Conservation (phyloP, 441 rosid species). For the California macrophylla region DNA sequence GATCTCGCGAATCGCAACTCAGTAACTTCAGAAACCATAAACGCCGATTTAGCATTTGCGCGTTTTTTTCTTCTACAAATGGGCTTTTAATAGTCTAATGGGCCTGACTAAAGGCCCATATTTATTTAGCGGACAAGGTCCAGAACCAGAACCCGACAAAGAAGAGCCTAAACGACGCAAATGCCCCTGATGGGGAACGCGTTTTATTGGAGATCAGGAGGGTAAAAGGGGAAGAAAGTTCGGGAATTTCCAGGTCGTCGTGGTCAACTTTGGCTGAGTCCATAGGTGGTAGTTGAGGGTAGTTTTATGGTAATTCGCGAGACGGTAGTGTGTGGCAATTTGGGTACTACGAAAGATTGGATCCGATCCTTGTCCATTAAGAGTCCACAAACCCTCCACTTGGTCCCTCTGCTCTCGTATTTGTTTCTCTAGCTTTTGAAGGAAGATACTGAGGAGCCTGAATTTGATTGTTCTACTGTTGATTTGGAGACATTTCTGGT, state of each 20-base stretch:
- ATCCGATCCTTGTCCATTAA: slow-evolving; percentile 1
- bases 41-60: not conserved
- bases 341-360: not conserved
- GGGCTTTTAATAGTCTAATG: not conserved
- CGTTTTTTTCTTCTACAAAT: not conserved
- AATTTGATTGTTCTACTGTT: not conserved
- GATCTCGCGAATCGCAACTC: slow-evolving; percentile 5
- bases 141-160: not conserved
- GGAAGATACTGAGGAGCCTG: not conserved
- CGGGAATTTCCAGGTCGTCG: not conserved
- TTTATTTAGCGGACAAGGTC: not conserved
- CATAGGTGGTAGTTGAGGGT: not conserved
- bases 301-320: slow-evolving; percentile 1
- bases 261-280: not conserved
- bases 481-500: not conserved
- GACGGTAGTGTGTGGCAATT: slow-evolving; percentile 3
- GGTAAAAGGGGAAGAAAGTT: not conserved
- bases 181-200: not conserved
- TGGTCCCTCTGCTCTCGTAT: not conserved
- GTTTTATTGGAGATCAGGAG: not conserved
- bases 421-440: not conserved
- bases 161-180: not conserved
- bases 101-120: not conserved
- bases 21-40: not conserved
- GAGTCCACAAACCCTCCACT: slow-evolving; percentile 1